Evolutionary conservation across 805 yeast genomes (phyloP).

Genomic region (Yamadazyma sp.): DNA sequence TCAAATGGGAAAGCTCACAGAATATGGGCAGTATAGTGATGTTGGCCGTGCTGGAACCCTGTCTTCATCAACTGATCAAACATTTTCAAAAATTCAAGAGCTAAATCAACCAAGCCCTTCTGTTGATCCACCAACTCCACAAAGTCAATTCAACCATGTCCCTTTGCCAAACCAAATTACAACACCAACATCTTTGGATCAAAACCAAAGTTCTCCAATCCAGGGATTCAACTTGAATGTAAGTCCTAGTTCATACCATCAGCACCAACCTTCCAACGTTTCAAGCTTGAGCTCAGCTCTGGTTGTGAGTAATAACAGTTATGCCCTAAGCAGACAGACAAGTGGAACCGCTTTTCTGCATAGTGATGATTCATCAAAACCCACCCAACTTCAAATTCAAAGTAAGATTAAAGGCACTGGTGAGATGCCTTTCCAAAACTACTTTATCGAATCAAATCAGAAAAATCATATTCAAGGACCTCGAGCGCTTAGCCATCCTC

Average conservation of each 20-base stretch:
- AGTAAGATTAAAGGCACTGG: too few relatives aligned
- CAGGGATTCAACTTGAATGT: too few relatives aligned
- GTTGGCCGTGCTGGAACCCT: too few relatives aligned
- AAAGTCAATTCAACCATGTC: constrained; percentile 1
- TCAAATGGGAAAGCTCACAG: too few relatives aligned
- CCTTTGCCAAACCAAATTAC: neutral
- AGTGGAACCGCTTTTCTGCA: neutral
- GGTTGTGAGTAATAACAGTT: constrained; percentile 4
- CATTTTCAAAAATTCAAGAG: neutral
- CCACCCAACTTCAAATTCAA: too few relatives aligned
- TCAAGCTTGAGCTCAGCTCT: constrained; percentile 8
- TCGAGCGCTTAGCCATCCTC: too few relatives aligned
- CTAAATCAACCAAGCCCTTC: constrained; percentile 5
- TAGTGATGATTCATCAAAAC: neutral
- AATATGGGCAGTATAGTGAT: too few relatives aligned
- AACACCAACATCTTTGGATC: neutral
- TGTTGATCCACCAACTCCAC: constrained; percentile 7
- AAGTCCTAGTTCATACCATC: constrained; percentile 2
- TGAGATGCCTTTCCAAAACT: too few relatives aligned
- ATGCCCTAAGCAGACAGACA: neutral
- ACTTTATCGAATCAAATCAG: too few relatives aligned
- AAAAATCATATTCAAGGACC: too few relatives aligned
- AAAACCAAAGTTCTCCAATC: neutral
- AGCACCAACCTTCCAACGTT: constrained; percentile 9
- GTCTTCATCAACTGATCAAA: too few relatives aligned